These are phyloP conservation scores for Apiosordaria backusii DNA, from an alignment of 495 filamentous ascomycete species.

Conservation along the genomic window DNA sequence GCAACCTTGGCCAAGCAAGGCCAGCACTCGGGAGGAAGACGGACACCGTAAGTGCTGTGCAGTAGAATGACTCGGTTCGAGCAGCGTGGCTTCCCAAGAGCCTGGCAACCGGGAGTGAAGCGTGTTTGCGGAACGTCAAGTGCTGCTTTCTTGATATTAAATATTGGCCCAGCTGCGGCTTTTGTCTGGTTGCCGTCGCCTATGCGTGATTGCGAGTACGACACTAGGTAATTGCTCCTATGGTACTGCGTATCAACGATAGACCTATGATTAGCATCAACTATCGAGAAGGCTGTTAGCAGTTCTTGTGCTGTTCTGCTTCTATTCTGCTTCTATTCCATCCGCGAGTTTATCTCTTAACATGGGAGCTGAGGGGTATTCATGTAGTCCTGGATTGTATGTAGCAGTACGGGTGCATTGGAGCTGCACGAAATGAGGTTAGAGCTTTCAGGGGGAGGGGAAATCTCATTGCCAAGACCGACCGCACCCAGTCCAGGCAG, in stretches of 20 bases:
- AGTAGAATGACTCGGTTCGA: background rate
- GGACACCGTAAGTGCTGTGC: background rate
- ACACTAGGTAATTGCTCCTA: background rate
- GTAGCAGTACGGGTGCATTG: background rate
- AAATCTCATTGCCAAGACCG: background rate
- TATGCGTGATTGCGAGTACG: background rate
- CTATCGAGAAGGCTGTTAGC: too few relatives aligned
- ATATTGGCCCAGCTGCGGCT: too few relatives aligned
- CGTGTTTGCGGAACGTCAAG: background rate
- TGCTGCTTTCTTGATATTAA: background rate
- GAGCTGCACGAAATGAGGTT: constrained; percentile 1
- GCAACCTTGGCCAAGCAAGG: background rate
- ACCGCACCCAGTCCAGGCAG: background rate
- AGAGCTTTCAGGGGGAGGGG: constrained; percentile 1
- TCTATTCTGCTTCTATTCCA: background rate
- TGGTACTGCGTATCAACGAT: background rate
- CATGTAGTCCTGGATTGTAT: background rate
- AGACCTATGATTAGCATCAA: background rate
- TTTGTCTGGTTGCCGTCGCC: background rate
- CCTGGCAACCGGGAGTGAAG: background rate
- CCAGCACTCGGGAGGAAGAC: background rate
- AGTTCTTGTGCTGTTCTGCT: background rate
- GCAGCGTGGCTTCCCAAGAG: background rate
- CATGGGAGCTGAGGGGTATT: background rate
- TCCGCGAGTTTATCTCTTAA: background rate